Base-by-base conservation (phyloP, 176 grass and related monocot genomes). In the Typha latifolia region DNA sequence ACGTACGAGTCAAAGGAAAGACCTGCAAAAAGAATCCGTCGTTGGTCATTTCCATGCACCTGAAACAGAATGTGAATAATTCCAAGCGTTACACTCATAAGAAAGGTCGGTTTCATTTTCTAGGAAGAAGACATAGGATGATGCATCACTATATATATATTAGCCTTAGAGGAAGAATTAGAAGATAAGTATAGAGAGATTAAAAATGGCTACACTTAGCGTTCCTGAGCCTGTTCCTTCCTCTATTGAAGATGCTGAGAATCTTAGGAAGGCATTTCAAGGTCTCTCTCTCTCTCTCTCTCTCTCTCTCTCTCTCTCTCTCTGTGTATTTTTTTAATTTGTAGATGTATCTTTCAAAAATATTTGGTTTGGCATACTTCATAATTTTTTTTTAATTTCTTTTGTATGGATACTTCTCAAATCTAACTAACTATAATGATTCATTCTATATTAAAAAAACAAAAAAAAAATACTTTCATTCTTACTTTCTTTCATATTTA, bases 241-340 rank as follows among this genome's bases (percentile, higher is more conserved):
- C 63, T 62, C 91, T 0, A 63, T 70, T 49, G 84, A 96, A 78
- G 91, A 96, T 77, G 91, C 87, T 49, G 81, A 82, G 23, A 78
- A 71, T 15, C 79, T 96, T 47, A 66, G 80, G 77, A 87, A 85
- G 87, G 84, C 91, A n/a, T 87, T 87, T 32, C 81, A 96, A 76
- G 87, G 91, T 95, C 32, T 47, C 3, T 3, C 10, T 62, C 14
- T 68, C 10, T 50, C 14, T 37, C 37, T 66, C 43, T 68, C n/a
- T 3, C 4, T 34, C 0, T 22, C 3, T 21, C 8, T 34, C 24
- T 51, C 14, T n/a, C n/a, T n/a, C n/a, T n/a, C n/a, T n/a, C n/a
- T n/a, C n/a, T n/a, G n/a, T n/a, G n/a, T n/a, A n/a, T n/a, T 26
- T 26, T 26, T 26, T 26, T 26, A n/a, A 26, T 26, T 26, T 26